Base-by-base conservation (phyloP, 805 yeast species). In the Komagataella ulmi region DNA sequence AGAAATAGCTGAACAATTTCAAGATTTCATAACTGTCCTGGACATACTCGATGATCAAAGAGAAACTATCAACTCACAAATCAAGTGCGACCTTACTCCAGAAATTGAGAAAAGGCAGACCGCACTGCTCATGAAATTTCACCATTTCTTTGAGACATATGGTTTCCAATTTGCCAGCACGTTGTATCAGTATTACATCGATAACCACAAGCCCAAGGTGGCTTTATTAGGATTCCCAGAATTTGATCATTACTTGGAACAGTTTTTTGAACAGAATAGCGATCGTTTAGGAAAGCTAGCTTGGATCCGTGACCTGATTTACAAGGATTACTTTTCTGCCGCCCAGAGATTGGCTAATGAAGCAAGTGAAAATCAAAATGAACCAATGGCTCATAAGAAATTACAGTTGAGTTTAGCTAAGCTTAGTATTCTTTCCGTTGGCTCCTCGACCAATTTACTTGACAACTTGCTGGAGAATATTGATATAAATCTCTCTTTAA, bases 381-480 rank as follows among this genome's bases (percentile, higher is more conserved):
- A 76, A 23, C 59, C 65, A 7, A 68, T 73, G 47, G 65, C 65
- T 10, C 75, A 74, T 56, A 76, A 75, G 57, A 79, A 75, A 57
- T 58, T 84, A 19, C 80, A 80, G 56, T 71, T 81, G 54, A 83
- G 88, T 52, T 65, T 88, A 49, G 90, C 95, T 1, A 88, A 88
- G 62, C 65, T 89, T 19, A 67, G 87, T 2, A 70, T 78, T 1
- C 59, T 85, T 17, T 81, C 81, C 0, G 62, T 72, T 2, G 45
- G 23, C 2, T 54, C 53, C 3, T 44, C 53, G 18, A 59, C 56
- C 4, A 57, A 54, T 5, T 54, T 53, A n/a, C 48, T 54, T 55
- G 47, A 58, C 3, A 66, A 64, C 2, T 50, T 64, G 3, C 51
- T 79, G 7, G 61, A 60, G 17, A 73, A 72, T 7, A 73, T 84